Evolutionary conservation across 495 filamentous ascomycete genomes (phyloP), one percentile per base, ranked within the genome.

Genomic region (Barbatosphaeria neglecta): DNA sequence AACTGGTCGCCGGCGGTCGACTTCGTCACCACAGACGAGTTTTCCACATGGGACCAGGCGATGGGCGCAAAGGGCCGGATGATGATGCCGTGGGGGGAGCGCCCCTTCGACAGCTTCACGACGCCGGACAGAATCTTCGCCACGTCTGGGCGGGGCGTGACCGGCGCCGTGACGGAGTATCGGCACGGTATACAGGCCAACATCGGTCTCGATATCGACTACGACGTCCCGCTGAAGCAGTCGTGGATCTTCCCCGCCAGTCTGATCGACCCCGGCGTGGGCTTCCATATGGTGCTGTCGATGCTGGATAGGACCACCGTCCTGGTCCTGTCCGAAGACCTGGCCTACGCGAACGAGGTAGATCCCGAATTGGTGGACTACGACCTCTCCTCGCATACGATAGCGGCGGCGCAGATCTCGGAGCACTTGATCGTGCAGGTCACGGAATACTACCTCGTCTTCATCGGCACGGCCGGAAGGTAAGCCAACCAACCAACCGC

Each of bases 1-100:
- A 95, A 89, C 56, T 95, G 89, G 90, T 77, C 86, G 0, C 88
- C 92, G 1, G 73, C 82, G 19, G 74, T 78, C 17, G 88, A 96
- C 59, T 76, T 86, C 27, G 69, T 77, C 18, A 66, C 77, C 24
- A 69, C 77, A 5, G 56, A 60, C 10, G 54, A 55, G 13, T 49
- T 48, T 23, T 45, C 50, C 1, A 54, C 41, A 3, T 56, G 60
- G 51, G 45, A 55, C 22, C 46, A 54, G 38, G 33, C 41, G 20
- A n/a, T 13, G 7, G 37, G 22, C 15, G 38, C 43, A 1, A 33
- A 47, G 16, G 48, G 33, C 54, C 49, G 20, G 19, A 47, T 37
- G 17, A 51, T 52, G 41, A 25, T 39, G 4, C 51, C 58, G 10
- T 57, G 46, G 46, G 37, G 38, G 17, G 35, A 51, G n/a, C 33